Conservation (phyloP, 1,284 basidiomycete species). For the Rhodotorula sp. region DNA sequence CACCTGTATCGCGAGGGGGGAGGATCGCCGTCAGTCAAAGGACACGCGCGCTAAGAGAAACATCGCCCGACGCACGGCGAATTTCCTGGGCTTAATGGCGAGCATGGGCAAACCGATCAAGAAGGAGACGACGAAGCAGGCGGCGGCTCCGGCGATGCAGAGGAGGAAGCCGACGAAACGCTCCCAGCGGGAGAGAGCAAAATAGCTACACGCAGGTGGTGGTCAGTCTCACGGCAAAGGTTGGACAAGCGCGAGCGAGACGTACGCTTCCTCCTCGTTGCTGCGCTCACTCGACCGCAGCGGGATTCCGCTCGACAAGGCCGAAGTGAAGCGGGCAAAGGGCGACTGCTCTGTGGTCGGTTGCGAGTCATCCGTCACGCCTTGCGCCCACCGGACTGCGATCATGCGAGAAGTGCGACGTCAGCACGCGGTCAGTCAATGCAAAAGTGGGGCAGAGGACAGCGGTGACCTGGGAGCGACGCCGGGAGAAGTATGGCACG, state of each 20-base stretch:
- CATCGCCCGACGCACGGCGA: constrained; percentile 24
- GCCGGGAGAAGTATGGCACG: background rate
- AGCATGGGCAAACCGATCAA: constrained; percentile 76
- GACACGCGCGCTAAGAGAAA: constrained; percentile 49
- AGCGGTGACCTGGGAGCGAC: background rate
- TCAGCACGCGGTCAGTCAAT: background rate
- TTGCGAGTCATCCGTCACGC: constrained; percentile 32
- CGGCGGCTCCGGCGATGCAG: constrained; percentile 82
- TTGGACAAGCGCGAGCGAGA: background rate
- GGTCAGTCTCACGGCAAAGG: background rate
- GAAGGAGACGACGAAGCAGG: constrained; percentile 95
- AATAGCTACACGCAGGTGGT: constrained; percentile 47
- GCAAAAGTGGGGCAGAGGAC: background rate
- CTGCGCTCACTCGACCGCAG: constrained; percentile 75
- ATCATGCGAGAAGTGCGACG: background rate
- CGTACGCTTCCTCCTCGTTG: constrained; percentile 93
- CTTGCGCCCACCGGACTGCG: constrained; percentile 38
- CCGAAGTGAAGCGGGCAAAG: constrained; percentile 28
- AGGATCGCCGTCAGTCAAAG: constrained; percentile 51
- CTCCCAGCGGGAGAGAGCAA: constrained; percentile 87
- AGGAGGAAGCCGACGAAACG: constrained; percentile 90
- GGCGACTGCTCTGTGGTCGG: constrained; percentile 11
- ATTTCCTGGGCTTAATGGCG: constrained; percentile 65
- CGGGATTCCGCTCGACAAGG: constrained; percentile 72
- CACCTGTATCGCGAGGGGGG: background rate